Evolutionary conservation across 768 basidiomycete species (phyloP).

Genomic region (Tylopilus subfusipes): DNA sequence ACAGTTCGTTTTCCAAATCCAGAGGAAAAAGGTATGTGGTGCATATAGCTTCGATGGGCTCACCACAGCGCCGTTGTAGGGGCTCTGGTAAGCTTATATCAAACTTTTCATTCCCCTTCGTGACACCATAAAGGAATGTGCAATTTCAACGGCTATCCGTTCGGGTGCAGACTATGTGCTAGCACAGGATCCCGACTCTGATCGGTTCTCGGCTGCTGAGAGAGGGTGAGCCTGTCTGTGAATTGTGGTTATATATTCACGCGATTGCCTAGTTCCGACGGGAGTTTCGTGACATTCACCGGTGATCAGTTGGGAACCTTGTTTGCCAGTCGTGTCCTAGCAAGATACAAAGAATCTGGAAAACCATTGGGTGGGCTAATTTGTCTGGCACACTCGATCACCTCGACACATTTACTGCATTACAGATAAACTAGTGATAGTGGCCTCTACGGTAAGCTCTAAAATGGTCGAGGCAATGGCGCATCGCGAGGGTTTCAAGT

Average conservation of each 20-base stretch:
- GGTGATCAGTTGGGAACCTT: constrained; percentile 79
- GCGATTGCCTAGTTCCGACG: constrained; percentile 29
- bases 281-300: constrained; percentile 68
- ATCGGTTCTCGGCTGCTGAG: constrained; percentile 78
- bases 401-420: constrained; percentile 33
- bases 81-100: constrained; percentile 40
- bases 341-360: constrained; percentile 43
- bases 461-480: constrained; percentile 87
- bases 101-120: neutral
- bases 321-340: constrained; percentile 46
- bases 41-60: neutral
- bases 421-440: constrained; percentile 69
- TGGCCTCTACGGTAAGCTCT: constrained; percentile 87
- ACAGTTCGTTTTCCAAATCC: constrained; percentile 87
- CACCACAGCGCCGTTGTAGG: constrained; percentile 31
- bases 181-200: constrained; percentile 88
- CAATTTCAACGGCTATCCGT: constrained; percentile 57
- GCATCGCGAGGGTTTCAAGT: constrained; percentile 70
- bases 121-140: constrained; percentile 55
- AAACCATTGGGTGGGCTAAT: constrained; percentile 39
- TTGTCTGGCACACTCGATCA: constrained; percentile 34
- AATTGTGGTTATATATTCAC: neutral
- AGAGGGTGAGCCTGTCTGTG: constrained; percentile 42
- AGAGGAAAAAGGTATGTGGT: constrained; percentile 71
- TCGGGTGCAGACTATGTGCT: constrained; percentile 61